These are phyloP conservation scores for Dactylis glomerata DNA, from an alignment of 176 grass and related monocot genomes.

Conservation along the genomic window DNA sequence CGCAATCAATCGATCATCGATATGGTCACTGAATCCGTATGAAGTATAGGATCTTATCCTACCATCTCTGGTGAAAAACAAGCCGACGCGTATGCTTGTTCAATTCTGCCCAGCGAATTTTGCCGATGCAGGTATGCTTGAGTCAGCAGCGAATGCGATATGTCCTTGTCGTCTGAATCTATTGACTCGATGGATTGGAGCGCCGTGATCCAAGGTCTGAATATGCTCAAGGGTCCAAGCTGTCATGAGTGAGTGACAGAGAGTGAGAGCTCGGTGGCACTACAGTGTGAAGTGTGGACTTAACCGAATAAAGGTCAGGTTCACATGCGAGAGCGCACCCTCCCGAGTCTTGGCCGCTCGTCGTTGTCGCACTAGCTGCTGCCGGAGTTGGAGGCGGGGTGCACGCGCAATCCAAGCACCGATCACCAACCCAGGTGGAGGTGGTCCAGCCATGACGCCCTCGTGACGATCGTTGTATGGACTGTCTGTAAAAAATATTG, in stretches of 20 bases:
- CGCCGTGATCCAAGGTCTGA: not conserved
- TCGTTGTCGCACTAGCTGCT: constrained; percentile 22
- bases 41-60: no score
- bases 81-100: not conserved
- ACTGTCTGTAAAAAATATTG: not conserved
- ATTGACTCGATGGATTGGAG: not conserved
- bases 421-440: not conserved
- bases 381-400: not conserved
- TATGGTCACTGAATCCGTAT: not conserved
- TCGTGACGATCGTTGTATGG: not conserved
- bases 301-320: not conserved
- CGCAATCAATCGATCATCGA: not conserved
- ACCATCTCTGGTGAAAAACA: no score
- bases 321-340: constrained; percentile 27
- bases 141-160: not conserved
- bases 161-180: not conserved
- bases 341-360: not conserved
- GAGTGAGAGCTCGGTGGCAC: not conserved
- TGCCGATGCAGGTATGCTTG: not conserved
- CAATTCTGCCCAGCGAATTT: not conserved
- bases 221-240: not conserved
- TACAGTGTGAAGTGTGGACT: not conserved
- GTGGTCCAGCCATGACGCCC: constrained; percentile 9
- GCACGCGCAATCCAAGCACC: constrained; percentile 4
- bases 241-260: not conserved